Evolutionary conservation across 2,329 filamentous ascomycete genomes (phyloP), one percentile per base, ranked within the genome.

Genomic region (Boeremia lycopersici): DNA sequence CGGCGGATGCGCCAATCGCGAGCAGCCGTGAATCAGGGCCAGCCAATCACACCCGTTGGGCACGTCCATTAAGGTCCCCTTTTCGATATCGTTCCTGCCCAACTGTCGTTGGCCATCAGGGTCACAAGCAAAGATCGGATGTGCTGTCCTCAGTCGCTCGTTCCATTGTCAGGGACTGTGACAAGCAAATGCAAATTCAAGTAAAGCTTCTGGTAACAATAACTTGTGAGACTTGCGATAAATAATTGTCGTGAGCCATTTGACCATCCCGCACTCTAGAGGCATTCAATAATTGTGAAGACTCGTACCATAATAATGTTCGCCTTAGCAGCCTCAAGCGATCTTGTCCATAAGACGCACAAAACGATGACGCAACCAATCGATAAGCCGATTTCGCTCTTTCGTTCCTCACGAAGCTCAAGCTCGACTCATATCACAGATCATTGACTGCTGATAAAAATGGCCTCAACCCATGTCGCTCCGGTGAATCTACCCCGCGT

Each of bases 401-500:
- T 5, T 43, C 26, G 25, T 25, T 17, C 5, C 34, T 11, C 6
- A 36, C 35, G 13, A 23, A 40, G 25, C 13, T 40, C 38, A 15
- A 13, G 23, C 13, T 29, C 23, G 25, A 28, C 25, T 40, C 38
- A 40, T 23, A 29, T 23, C 38, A 40, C 6, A n/a, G n/a, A 29
- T 13, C 8, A 11, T 36, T 26, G n/a, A 28, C n/a, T 29, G 12
- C 28, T 25, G 28, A 26, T 4, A n/a, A 56, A 17, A 31, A 73
- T 71, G 68, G 48, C 68, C 19, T 67, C 68, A 13, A 60, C 49
- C 49, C 61, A 67, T 55, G 45, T 48, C 8, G 62, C 67, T 0
- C 64, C 70, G 13, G 63, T 73, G 2, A 47, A 65, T 8, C 78
- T 90, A 10, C 92, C 92, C 3, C 86, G 91, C 40, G 82, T 97